Conservation (phyloP, 2,329 filamentous ascomycete species). For the Aureobasidium sp. region DNA sequence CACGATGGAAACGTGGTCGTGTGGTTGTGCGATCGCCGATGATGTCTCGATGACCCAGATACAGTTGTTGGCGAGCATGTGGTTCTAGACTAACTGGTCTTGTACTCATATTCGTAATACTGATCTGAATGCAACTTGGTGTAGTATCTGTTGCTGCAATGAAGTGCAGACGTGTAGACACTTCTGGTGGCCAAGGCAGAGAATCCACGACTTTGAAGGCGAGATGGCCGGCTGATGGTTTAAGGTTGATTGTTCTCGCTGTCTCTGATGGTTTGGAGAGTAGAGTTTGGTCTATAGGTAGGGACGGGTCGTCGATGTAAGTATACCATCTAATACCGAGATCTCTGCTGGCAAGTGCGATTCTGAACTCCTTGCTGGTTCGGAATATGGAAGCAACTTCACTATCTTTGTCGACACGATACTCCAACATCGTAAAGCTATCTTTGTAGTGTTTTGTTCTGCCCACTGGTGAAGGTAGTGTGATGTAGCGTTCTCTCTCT, state of each 20-base stretch:
- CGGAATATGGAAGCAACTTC: background rate
- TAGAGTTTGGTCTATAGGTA: background rate
- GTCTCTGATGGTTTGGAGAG: background rate
- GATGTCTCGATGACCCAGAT: background rate
- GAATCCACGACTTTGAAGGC: background rate
- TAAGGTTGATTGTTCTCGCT: background rate
- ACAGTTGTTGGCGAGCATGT: background rate
- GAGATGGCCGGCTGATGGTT: background rate
- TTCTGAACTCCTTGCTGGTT: background rate
- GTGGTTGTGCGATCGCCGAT: background rate
- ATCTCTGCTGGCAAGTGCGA: background rate
- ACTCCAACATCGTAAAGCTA: background rate
- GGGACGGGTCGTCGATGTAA: background rate
- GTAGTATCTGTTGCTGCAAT: background rate
- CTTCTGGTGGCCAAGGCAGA: background rate
- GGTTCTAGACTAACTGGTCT: background rate
- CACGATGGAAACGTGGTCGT: background rate
- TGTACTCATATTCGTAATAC: background rate
- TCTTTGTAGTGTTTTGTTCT: constrained; percentile 1
- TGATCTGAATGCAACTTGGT: background rate
- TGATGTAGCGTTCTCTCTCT: background rate
- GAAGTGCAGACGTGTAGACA: background rate
- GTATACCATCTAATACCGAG: background rate
- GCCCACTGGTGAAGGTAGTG: background rate
- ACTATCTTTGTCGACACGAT: background rate